Percentiles rank a stretch among this genome's conserved stretches.
Evolutionary conservation across 805 yeast genomes (phyloP).

Genomic region (Monosporozyma yasuniensis): DNA sequence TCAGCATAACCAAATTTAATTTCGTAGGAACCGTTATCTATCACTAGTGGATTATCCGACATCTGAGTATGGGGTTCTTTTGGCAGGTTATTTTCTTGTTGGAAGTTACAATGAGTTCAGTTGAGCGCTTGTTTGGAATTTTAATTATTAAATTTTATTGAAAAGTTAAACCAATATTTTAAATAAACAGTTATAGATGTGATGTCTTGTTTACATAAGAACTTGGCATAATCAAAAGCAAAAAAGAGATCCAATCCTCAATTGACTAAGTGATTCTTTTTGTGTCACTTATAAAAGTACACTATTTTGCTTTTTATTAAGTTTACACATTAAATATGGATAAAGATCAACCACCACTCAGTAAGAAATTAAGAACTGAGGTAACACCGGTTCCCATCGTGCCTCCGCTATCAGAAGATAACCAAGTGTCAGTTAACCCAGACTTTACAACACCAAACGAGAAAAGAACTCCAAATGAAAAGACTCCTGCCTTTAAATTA

Average conservation of each 20-base stretch:
- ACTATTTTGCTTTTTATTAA: too few relatives aligned
- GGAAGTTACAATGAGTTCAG: neutral
- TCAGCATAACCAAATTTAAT: conserved; percentile 55
- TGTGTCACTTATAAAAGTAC: too few relatives aligned
- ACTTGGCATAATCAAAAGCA: neutral
- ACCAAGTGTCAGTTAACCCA: neutral
- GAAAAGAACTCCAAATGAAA: neutral
- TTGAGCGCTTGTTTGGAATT: neutral
- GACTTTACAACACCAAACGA: neutral
- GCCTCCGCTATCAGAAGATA: neutral
- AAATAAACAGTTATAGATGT: neutral
- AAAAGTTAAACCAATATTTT: neutral
- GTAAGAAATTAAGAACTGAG: conserved; percentile 1
- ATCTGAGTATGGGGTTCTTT: neutral
- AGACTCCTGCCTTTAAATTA: conserved; percentile 3
- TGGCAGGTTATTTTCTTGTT: neutral
- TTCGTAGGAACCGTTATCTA: conserved; percentile 87
- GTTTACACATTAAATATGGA: too few relatives aligned
- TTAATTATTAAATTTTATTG: neutral
- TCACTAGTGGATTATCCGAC: conserved; percentile 35
- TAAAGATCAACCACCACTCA: neutral
- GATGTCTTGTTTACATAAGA: neutral
- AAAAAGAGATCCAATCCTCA: neutral
- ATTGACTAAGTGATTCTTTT: neutral
- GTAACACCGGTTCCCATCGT: neutral